phyloP scores from a whole-genome alignment of 129 eudicot species.

The Kitagawia praeruptora region DNA sequence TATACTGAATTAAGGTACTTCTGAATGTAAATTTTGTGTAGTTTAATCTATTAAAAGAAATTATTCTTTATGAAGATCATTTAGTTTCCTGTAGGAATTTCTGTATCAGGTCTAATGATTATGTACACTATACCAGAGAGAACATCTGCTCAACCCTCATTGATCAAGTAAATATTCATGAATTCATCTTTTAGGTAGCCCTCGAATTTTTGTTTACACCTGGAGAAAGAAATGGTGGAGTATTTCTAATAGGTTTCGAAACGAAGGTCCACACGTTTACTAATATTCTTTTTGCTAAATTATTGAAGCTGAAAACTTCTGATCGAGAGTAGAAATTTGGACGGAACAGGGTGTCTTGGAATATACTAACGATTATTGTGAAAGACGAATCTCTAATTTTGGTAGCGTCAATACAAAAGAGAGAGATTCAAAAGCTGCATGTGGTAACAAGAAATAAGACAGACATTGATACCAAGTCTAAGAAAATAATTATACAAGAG shows the following conservation, averaged over 20 bases:
- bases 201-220: too few species aligned
- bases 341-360: not conserved
- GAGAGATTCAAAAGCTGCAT: not conserved
- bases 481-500: not conserved
- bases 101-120: not conserved
- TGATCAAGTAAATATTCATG: too few species aligned
- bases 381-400: not conserved
- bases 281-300: too few species aligned
- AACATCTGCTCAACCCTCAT: too few species aligned
- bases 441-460: constrained; percentile 6
- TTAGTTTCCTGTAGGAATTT: not conserved
- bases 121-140: too few species aligned
- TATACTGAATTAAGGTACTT: not conserved
- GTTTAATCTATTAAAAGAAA: not conserved
- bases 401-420: not conserved
- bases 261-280: too few species aligned
- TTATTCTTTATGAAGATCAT: not conserved
- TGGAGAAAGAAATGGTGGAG: too few species aligned
- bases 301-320: too few species aligned
- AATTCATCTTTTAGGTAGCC: too few species aligned
- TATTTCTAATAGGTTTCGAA: too few species aligned
- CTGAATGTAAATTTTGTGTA: not conserved
- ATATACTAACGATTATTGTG: not conserved
- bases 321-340: not conserved
- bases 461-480: not conserved